Base-by-base conservation (phyloP, 768 basidiomycete species). In the Macrolepiota fuliginosa region DNA sequence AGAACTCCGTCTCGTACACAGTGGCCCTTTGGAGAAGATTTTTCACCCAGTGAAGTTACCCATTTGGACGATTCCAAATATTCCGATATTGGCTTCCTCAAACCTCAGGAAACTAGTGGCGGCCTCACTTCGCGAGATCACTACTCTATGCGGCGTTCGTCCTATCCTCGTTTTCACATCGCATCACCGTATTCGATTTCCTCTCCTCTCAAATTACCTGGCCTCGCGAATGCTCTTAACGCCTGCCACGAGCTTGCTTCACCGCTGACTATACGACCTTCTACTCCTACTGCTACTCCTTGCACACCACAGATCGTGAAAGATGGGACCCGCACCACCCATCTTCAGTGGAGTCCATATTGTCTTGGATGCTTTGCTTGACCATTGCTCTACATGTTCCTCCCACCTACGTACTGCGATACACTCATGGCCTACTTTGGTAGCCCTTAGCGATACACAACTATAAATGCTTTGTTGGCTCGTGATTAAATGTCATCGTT, bases 211-310 rank as follows among this genome's bases (percentile, higher is more conserved):
- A n/a, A n/a, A n/a, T n/a, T n/a, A n/a, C n/a, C n/a, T n/a, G n/a
- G n/a, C 56, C 3, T 19, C 49, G 24, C 49, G 4, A 51, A n/a
- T 58, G 57, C 36, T 58, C 19, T 29, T 17, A 51, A 39, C 13
- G 36, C 17, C 39, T 15, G 47, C 7, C 37, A 58, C 24, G 49
- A 58, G 22, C 57, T 58, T 51, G 49, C 57, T 58, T 58, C 35
- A 22, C 58, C 67, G 29, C 24, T 59, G 56, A 62, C 65, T 53
- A 40, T 65, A 54, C 63, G 64, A 52, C 80, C 79, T 15, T 76
- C 68, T 47, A 70, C 63, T 72, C 73, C 70, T n/a, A 73, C 54
- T 39, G 11, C 22, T 39, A 54, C 45, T 7, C 13, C 56, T 47
- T 55, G 39, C 54, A 56, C 32, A 22, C 69, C 65, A 3, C 73